Evolutionary conservation across 331 rosid species (phyloP).

Genomic region (Pyracantha coccinea): DNA sequence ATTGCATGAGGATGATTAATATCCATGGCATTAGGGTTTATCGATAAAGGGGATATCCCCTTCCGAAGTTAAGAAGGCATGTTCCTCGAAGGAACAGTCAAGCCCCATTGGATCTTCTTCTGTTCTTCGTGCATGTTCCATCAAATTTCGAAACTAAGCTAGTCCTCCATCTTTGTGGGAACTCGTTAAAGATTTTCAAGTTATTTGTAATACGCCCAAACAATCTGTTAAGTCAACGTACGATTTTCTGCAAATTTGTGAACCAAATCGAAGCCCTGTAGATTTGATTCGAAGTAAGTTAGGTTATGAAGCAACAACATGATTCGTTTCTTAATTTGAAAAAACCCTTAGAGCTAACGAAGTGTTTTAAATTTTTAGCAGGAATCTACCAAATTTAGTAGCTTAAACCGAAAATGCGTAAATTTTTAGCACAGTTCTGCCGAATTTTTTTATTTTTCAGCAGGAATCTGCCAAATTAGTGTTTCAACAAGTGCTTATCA

Average conservation of each 20-base stretch:
- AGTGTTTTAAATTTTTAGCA: no score
- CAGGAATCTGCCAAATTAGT: no score
- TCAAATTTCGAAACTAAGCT: background rate
- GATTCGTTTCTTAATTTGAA: background rate
- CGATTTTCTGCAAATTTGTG: background rate
- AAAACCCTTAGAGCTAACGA: no score
- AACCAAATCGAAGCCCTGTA: background rate
- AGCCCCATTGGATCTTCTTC: background rate
- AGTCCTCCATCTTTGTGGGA: slow-evolving; percentile 4
- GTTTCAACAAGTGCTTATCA: no score
- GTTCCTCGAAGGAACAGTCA: slow-evolving; percentile 8
- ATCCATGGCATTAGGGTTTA: background rate
- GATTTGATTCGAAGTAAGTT: background rate
- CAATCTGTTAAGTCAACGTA: background rate
- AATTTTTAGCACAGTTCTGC: no score
- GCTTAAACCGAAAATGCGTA: no score
- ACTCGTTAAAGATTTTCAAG: background rate
- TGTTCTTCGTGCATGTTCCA: background rate
- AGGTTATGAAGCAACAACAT: background rate
- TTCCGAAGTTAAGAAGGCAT: slow-evolving; percentile 1
- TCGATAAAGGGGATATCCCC: no score
- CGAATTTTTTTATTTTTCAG: no score
- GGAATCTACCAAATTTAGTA: no score
- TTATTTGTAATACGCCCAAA: background rate
- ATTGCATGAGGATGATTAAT: slow-evolving; percentile 1